phyloP scores from a whole-genome alignment of 2,329 filamentous ascomycete genomes.

The Fusarium stilboides region DNA sequence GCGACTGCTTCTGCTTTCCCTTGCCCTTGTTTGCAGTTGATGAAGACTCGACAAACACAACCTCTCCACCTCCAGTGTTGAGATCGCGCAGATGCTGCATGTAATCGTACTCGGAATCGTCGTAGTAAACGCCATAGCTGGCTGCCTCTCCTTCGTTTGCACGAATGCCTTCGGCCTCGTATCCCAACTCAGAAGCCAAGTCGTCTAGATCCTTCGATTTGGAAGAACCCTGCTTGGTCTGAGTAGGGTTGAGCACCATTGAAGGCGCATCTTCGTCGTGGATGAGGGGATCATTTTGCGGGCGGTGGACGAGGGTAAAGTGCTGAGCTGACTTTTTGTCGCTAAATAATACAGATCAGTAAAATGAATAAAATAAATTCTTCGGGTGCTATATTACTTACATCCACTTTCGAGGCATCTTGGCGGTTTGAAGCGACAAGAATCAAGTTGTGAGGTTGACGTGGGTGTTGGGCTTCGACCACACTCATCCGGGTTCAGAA shows the following conservation, averaged over 20 bases:
- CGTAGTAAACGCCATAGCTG: conserved; percentile 92
- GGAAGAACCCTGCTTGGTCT: conserved; percentile 56
- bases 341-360: conserved; percentile 53
- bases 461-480: conserved; percentile 50
- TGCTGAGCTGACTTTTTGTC: conserved; percentile 94
- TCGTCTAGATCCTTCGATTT: conserved; percentile 80
- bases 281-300: conserved; percentile 97
- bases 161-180: conserved; percentile 76
- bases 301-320: conserved; percentile 94
- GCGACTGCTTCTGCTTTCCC: conserved; percentile 79
- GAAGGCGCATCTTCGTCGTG: conserved; percentile 90
- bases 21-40: conserved; percentile 76
- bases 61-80: conserved; percentile 79
- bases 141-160: conserved; percentile 97
- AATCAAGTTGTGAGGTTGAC: conserved; percentile 27
- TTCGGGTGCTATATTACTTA: background rate
- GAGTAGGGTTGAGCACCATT: conserved; percentile 86
- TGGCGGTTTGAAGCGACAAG: conserved; percentile 54
- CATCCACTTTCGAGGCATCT: conserved; percentile 66
- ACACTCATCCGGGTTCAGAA: conserved; percentile 50
- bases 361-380: background rate
- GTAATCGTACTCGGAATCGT: conserved; percentile 97
- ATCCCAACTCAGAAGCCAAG: conserved; percentile 81
- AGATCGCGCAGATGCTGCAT: conserved; percentile 98
- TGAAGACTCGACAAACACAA: conserved; percentile 86